phyloP scores from a whole-genome alignment of 352 stramenopile genomes.

The Blastocystis sp. region DNA sequence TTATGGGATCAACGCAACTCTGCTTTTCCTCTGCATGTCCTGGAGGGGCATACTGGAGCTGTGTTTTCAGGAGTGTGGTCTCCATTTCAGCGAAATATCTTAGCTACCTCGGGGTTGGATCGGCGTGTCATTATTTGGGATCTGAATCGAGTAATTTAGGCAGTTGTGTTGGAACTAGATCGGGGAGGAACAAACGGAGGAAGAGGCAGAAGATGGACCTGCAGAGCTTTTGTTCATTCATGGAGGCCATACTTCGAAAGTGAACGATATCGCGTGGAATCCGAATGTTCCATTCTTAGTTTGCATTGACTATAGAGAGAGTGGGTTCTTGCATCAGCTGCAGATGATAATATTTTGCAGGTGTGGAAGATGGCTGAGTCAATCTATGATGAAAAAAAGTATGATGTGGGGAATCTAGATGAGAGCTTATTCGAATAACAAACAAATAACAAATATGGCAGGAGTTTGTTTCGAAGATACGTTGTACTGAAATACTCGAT shows the following conservation, averaged over 20 bases:
- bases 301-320: slow-evolving; percentile 67
- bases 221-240: slow-evolving; percentile 98
- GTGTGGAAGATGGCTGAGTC: slow-evolving; percentile 63
- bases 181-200: slow-evolving; percentile 32
- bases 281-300: background rate
- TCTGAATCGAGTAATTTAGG: slow-evolving; percentile 68
- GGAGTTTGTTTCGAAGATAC: slow-evolving; percentile 24
- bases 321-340: slow-evolving; percentile 89
- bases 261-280: slow-evolving; percentile 95
- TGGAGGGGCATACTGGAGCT: slow-evolving; percentile 89
- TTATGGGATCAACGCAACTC: slow-evolving; percentile 81
- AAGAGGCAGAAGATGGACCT: slow-evolving; percentile 76
- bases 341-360: slow-evolving; percentile 97
- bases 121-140: slow-evolving; percentile 93
- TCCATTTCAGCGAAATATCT: slow-evolving; percentile 87
- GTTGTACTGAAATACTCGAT: slow-evolving; percentile 47
- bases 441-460: background rate
- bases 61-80: slow-evolving; percentile 93
- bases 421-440: background rate
- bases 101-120: slow-evolving; percentile 89
- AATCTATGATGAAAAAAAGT: slow-evolving; percentile 19
- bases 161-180: background rate
- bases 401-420: background rate
- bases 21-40: slow-evolving; percentile 81
- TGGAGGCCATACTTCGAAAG: slow-evolving; percentile 91